Percentiles rank a stretch among this genome's conserved stretches.
phyloP scores from a whole-genome alignment of 495 filamentous ascomycete species.

The Hypomontagnella monticulosa region DNA sequence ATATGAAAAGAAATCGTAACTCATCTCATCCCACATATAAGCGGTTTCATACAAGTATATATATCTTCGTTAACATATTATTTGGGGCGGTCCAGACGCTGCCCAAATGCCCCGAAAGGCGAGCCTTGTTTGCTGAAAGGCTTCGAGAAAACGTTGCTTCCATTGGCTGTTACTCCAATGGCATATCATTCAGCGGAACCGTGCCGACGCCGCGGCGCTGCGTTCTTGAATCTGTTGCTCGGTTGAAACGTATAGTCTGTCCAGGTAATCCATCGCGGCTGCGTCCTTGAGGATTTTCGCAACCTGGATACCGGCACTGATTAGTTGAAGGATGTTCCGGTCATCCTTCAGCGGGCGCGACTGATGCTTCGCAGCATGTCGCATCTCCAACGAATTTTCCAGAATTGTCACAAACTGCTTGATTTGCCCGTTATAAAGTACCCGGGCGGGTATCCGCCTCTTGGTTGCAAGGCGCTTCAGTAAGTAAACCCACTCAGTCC shows the following conservation, averaged over 20 bases:
- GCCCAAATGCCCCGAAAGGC: slow-evolving; percentile 22
- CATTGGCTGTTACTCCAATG: slow-evolving; percentile 32
- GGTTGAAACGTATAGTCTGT: slow-evolving; percentile 72
- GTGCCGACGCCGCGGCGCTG: slow-evolving; percentile 54
- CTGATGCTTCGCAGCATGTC: slow-evolving; percentile 84
- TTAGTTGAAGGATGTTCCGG: slow-evolving; percentile 85
- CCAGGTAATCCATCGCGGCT: slow-evolving; percentile 80
- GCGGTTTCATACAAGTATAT: slow-evolving; percentile 30
- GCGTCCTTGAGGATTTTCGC: slow-evolving; percentile 86
- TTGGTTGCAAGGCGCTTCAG: slow-evolving; percentile 87
- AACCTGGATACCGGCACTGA: slow-evolving; percentile 86
- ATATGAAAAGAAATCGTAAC: slow-evolving; percentile 35
- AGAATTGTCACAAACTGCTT: slow-evolving; percentile 85
- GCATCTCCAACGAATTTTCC: slow-evolving; percentile 86
- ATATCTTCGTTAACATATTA: slow-evolving; percentile 40
- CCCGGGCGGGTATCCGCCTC: slow-evolving; percentile 80
- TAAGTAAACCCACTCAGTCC: slow-evolving; percentile 92
- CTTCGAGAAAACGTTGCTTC: slow-evolving; percentile 36
- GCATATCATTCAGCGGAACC: slow-evolving; percentile 50
- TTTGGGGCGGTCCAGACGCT: slow-evolving; percentile 26
- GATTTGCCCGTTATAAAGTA: slow-evolving; percentile 89
- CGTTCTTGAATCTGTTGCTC: slow-evolving; percentile 79
- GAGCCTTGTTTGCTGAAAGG: slow-evolving; percentile 32
- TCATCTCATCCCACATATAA: slow-evolving; percentile 38
- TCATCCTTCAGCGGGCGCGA: slow-evolving; percentile 88